phyloP scores from a whole-genome alignment of 1,139 yeast species.

The Kodamaea anthophila region DNA sequence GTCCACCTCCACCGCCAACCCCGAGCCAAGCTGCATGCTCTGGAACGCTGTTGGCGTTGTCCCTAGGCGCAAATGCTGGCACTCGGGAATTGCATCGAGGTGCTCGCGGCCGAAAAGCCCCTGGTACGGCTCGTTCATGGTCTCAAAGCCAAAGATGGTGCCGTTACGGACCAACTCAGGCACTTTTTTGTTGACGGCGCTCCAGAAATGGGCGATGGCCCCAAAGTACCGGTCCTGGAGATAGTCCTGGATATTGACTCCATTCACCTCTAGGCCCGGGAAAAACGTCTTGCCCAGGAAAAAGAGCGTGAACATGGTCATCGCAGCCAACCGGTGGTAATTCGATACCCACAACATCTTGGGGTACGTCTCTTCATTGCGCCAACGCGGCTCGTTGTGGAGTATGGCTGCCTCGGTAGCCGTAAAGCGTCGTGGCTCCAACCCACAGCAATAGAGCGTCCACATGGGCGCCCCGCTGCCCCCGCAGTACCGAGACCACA shows the following conservation, averaged over 20 bases:
- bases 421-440: slow-evolving; percentile 66
- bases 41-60: slow-evolving; percentile 65
- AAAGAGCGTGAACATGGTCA: slow-evolving; percentile 81
- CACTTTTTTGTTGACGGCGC: slow-evolving; percentile 36
- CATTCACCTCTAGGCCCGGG: slow-evolving; percentile 68
- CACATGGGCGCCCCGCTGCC: slow-evolving; percentile 96
- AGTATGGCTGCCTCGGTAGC: slow-evolving; percentile 68
- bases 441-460: slow-evolving; percentile 93
- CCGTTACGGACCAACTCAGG: slow-evolving; percentile 52
- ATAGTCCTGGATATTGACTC: slow-evolving; percentile 69
- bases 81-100: slow-evolving; percentile 41
- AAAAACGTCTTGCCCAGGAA: slow-evolving; percentile 69
- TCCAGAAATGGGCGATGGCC: slow-evolving; percentile 53
- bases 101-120: slow-evolving; percentile 56
- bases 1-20: slow-evolving; percentile 59
- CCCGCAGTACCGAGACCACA: slow-evolving; percentile 88
- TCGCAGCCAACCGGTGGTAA: slow-evolving; percentile 67
- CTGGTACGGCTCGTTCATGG: slow-evolving; percentile 78
- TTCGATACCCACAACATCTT: slow-evolving; percentile 95
- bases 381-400: slow-evolving; percentile 47
- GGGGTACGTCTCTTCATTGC: slow-evolving; percentile 40
- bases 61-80: slow-evolving; percentile 55
- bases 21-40: slow-evolving; percentile 63
- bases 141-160: slow-evolving; percentile 69
- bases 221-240: slow-evolving; percentile 59